Conservation (phyloP, 306 rosid species). For the Sechiopsis laciniata region DNA sequence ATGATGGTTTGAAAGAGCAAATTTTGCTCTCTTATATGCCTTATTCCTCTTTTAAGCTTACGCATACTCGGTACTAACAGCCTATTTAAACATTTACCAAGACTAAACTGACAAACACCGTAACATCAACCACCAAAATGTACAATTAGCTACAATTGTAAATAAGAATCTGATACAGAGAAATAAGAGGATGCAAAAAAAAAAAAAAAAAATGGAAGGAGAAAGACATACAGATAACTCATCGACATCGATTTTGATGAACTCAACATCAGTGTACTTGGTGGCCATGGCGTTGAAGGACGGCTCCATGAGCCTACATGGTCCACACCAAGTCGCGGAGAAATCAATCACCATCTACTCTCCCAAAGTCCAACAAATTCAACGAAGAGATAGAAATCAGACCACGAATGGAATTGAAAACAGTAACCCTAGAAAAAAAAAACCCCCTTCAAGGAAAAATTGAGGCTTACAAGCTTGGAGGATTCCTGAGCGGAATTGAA, state of each 20-base stretch:
- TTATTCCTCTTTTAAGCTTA: neutral
- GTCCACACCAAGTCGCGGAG: slow-evolving; percentile 96
- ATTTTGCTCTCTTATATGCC: neutral
- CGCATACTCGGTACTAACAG: neutral
- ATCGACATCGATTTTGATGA: slow-evolving; percentile 86
- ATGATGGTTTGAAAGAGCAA: neutral
- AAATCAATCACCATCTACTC: slow-evolving; percentile 71
- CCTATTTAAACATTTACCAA: neutral
- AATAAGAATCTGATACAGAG: neutral
- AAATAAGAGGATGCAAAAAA: neutral
- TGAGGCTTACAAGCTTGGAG: slow-evolving; percentile 40
- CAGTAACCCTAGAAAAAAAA: slow-evolving; percentile 9
- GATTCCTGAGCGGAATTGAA: slow-evolving; percentile 44
- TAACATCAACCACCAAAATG: neutral
- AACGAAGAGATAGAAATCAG: neutral
- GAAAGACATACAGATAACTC: slow-evolving; percentile 51
- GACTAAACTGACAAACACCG: no score
- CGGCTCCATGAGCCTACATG: slow-evolving; percentile 77
- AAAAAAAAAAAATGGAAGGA: neutral
- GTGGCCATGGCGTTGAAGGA: slow-evolving; percentile 47
- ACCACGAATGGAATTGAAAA: neutral
- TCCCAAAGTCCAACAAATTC: neutral
- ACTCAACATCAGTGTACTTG: slow-evolving; percentile 48
- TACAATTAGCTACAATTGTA: neutral
- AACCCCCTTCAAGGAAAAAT: neutral